Evolutionary conservation across 306 rosid genomes (phyloP), one percentile per base, ranked within the genome.

Genomic region (Corylus heterophylla): DNA sequence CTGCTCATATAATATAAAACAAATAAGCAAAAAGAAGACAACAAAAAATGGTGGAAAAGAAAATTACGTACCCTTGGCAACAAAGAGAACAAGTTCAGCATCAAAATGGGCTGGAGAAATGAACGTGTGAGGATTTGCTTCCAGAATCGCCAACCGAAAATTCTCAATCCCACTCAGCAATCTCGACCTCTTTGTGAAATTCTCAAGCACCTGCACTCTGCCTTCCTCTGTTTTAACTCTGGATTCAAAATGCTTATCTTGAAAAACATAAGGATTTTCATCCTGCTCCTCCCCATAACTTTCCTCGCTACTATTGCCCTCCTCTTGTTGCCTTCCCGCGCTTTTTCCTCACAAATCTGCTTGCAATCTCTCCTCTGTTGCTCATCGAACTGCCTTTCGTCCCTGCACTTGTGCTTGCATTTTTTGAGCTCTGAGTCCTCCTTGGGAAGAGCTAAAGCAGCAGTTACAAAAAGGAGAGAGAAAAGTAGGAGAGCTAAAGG

Each of bases 161-260:
- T 92, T 90, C 84, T 85, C 79, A 56, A 94, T 77, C 47, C 93
- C 91, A 4, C 74, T 79, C 18, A 94, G 89, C 31, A 92, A 84
- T 27, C 85, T 69, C 0, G 91, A 91, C 47, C 76, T 82, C 31
- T 84, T 54, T 0, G 81, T 77, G 55, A 94, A 94, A 75, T 77
- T 92, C 58, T 55, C 59, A 5, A 92, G 90, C 50, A 84, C 42
- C 62, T 64, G 56, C 66, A 85, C 49, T n/a, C 76, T 83, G 39
- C 92, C 98, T 73, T 87, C 86, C 4, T 86, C 87, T 1, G 94
- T 87, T 31, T 78, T 73, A 1, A 84, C 42, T 16, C 3, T 50
- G 29, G 81, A 74, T 11, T 85, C 89, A 67, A 89, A 90, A 73
- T 83, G 76, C 7, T 81, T 50, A 7, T 84, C 85, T 3, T 81